Conservation (phyloP, 768 basidiomycete species). For the Suillus paluster region DNA sequence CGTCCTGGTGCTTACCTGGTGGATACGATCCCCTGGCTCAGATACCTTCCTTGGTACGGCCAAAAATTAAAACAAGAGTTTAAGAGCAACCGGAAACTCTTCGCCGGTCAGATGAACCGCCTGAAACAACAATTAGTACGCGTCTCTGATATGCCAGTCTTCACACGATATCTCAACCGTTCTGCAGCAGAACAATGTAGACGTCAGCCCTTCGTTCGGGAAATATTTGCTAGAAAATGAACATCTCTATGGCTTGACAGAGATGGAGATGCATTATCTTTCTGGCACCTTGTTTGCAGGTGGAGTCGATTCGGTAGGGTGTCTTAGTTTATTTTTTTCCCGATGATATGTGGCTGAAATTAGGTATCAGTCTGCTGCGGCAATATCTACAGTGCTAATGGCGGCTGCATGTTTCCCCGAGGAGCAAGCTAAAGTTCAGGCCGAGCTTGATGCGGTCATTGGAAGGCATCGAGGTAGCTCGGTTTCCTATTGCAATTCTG, state of each 20-base stretch:
- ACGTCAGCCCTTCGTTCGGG: not conserved
- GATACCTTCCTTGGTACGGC: not conserved
- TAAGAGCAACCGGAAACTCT: not conserved
- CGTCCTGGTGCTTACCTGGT: not conserved
- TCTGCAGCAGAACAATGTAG: not conserved
- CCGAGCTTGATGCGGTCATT: not conserved
- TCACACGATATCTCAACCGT: not conserved
- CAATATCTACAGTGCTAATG: not conserved
- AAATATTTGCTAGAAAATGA: not conserved
- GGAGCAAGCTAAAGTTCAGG: slow-evolving; percentile 1
- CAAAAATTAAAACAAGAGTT: not conserved
- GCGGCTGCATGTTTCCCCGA: not conserved
- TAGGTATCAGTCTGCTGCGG: not conserved
- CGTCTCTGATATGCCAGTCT: not conserved
- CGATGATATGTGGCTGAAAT: not conserved
- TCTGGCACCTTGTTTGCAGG: not conserved
- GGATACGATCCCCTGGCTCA: not conserved
- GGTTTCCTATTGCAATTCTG: not conserved
- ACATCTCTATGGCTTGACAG: not conserved
- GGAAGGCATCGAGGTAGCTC: not conserved
- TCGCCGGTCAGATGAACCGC: not conserved
- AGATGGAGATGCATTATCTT: not conserved
- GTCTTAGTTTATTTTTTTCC: not conserved
- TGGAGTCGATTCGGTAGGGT: not conserved
- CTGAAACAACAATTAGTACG: not conserved